phyloP scores from a whole-genome alignment of 768 basidiomycete species.

The Boletus subparvulus region DNA sequence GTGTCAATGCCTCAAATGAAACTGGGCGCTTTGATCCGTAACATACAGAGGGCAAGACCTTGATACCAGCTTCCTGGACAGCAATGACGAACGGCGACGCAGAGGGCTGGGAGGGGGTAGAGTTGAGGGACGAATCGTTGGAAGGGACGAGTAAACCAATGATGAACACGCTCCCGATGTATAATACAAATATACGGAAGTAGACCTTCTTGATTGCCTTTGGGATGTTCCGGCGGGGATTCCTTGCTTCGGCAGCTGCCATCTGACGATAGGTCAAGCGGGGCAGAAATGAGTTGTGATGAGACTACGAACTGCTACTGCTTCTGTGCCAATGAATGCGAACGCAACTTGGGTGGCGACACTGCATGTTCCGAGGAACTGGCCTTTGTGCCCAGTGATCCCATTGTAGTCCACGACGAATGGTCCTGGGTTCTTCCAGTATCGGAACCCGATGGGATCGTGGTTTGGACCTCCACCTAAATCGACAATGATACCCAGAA shows the following conservation, averaged over 20 bases:
- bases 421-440: slow-evolving; percentile 38
- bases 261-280: not conserved
- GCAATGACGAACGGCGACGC: not conserved
- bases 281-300: not conserved
- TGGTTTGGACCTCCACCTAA: slow-evolving; percentile 2
- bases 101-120: no score
- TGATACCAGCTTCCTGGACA: not conserved
- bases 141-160: not conserved
- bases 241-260: not conserved
- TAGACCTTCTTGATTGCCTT: not conserved
- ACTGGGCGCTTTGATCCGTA: no score
- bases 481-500: slow-evolving; percentile 6
- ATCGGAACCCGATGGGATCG: slow-evolving; percentile 30
- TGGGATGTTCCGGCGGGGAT: not conserved
- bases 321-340: not conserved
- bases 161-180: not conserved
- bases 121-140: not conserved
- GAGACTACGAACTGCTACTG: not conserved
- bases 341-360: not conserved
- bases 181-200: not conserved
- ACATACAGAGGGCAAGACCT: not conserved
- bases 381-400: not conserved
- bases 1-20: no score
- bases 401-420: not conserved
- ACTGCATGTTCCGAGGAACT: not conserved